These are phyloP conservation scores for Purpureocillium takamizusanense DNA, from an alignment of 2,329 filamentous ascomycete species.

Conservation along the genomic window DNA sequence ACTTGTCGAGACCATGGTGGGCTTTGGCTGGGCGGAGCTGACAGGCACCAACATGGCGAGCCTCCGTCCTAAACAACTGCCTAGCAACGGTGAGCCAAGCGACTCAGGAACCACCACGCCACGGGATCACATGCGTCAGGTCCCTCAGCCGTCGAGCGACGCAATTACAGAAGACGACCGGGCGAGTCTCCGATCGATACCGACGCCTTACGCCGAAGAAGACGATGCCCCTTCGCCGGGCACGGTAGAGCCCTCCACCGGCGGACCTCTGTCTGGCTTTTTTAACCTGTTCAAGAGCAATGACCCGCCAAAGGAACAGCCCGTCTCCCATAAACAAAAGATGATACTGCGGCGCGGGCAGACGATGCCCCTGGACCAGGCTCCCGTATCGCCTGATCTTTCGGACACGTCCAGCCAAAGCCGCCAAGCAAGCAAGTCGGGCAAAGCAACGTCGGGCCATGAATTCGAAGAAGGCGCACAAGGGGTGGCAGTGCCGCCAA, in stretches of 20 bases:
- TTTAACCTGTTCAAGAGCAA: conserved; percentile 65
- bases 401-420: conserved; percentile 8
- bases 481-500: conserved; percentile 63
- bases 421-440: conserved; percentile 8
- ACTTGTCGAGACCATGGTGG: conserved; percentile 83
- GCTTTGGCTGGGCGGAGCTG: conserved; percentile 90
- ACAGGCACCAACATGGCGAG: conserved; percentile 57
- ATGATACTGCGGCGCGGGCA: conserved; percentile 73
- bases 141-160: conserved; percentile 61
- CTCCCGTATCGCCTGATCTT: conserved; percentile 5
- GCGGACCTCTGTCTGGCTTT: conserved; percentile 47
- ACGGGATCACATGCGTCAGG: conserved; percentile 38
- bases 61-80: conserved; percentile 33
- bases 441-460: conserved; percentile 40
- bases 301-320: conserved; percentile 38
- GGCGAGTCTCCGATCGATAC: conserved; percentile 41
- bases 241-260: conserved; percentile 16
- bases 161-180: conserved; percentile 60
- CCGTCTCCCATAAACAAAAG: conserved; percentile 48
- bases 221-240: conserved; percentile 17
- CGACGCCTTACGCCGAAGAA: conserved; percentile 17
- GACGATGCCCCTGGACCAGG: conserved; percentile 42
- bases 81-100: conserved; percentile 21
- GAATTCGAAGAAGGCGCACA: conserved; percentile 35
- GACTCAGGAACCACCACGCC: conserved; percentile 27